phyloP scores from a whole-genome alignment of 179 eudicot genomes.

The Beta corolliflora region DNA sequence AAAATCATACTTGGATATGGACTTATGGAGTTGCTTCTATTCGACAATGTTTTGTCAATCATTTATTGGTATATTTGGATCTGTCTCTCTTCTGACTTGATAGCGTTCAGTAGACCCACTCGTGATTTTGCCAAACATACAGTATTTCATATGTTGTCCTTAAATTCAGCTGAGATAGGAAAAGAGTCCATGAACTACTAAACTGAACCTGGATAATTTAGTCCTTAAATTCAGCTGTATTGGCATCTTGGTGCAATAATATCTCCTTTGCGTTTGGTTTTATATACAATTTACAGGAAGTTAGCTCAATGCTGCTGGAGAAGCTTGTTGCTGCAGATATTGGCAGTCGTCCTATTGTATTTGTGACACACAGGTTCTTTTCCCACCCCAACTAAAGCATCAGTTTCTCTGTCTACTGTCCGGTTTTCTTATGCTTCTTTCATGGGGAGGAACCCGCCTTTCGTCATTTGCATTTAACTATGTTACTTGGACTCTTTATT shows the following conservation, averaged over 20 bases:
- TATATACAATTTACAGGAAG: constrained; percentile 63
- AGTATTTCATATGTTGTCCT: neutral
- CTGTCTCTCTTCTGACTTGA: too few species aligned
- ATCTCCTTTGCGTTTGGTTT: neutral
- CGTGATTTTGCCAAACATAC: neutral
- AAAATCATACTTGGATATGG: neutral
- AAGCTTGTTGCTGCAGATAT: constrained; percentile 96
- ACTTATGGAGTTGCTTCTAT: too few species aligned
- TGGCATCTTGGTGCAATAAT: neutral
- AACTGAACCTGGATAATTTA: neutral
- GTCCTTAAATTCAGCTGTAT: neutral
- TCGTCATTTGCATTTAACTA: neutral
- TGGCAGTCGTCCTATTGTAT: constrained; percentile 85
- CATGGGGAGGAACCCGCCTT: neutral
- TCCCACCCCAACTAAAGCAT: constrained; percentile 3
- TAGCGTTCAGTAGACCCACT: too few species aligned
- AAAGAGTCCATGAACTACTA: neutral
- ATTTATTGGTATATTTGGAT: too few species aligned
- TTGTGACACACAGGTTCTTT: constrained; percentile 90
- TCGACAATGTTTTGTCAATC: too few species aligned
- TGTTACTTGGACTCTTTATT: too few species aligned
- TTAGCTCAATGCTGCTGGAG: constrained; percentile 86
- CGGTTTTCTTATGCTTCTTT: neutral
- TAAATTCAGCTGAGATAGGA: neutral
- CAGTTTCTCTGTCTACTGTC: neutral